phyloP scores from a whole-genome alignment of 2,329 filamentous ascomycete species.

The Aspergillus aculeatinus region DNA sequence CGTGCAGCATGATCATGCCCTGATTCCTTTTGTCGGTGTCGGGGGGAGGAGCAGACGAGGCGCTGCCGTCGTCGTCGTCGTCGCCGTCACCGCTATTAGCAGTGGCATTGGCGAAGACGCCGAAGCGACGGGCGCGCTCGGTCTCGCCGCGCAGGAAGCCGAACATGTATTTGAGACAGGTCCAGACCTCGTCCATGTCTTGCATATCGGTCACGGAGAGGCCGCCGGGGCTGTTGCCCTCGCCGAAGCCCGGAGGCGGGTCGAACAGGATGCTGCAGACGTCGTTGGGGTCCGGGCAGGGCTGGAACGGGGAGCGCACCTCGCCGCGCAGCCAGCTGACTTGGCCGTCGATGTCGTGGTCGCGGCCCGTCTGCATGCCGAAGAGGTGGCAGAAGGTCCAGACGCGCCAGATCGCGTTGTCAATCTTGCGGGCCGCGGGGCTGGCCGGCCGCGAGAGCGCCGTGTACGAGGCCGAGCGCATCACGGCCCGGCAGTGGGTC shows the following conservation, averaged over 20 bases:
- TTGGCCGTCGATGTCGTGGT: constrained; percentile 7
- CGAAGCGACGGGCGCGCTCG: constrained; percentile 1
- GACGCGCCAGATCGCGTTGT: constrained; percentile 11
- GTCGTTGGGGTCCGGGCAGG: constrained; percentile 9
- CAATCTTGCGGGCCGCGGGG: constrained; percentile 2
- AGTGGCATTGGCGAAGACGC: constrained; percentile 1
- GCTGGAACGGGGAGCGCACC: background rate
- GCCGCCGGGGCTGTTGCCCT: constrained; percentile 6
- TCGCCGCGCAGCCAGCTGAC: constrained; percentile 9
- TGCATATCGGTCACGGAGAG: constrained; percentile 2
- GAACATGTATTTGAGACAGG: constrained; percentile 3
- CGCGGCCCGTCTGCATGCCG: constrained; percentile 9
- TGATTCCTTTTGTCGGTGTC: background rate
- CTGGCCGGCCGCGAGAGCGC: constrained; percentile 1
- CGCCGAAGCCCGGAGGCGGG: constrained; percentile 7
- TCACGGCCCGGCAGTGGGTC: constrained; percentile 2
- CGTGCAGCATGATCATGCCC: constrained; percentile 2
- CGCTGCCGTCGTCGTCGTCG: background rate
- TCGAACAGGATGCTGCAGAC: constrained; percentile 9
- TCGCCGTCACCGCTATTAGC: too few species aligned
- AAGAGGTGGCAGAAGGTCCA: constrained; percentile 15
- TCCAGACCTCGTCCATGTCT: constrained; percentile 12
- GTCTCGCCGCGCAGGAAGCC: constrained; percentile 9
- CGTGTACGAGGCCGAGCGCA: background rate
- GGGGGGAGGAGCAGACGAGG: background rate